Evolutionary conservation across 768 basidiomycete genomes (phyloP).

Genomic region (Pisolithus marmoratus): DNA sequence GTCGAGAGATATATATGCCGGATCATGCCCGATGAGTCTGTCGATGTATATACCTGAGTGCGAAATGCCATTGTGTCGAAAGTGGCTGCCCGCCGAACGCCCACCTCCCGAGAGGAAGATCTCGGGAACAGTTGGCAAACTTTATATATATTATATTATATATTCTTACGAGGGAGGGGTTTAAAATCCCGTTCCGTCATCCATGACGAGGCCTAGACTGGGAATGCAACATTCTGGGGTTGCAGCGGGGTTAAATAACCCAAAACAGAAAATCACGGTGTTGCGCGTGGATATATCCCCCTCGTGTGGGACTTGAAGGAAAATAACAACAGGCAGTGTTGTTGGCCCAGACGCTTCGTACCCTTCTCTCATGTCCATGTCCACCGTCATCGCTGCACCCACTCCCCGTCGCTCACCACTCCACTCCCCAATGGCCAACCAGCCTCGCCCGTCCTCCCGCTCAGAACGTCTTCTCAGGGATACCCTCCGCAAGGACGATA

Average conservation of each 20-base stretch:
- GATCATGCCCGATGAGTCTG: too few species aligned
- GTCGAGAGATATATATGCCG: too few species aligned
- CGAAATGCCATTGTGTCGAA: too few species aligned
- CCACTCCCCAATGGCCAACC: conserved; percentile 4
- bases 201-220: not conserved
- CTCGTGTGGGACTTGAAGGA: conserved; percentile 9
- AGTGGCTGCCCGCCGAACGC: too few species aligned
- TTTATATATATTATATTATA: too few species aligned
- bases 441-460: conserved; percentile 39
- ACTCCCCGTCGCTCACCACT: conserved; percentile 10
- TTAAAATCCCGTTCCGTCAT: not conserved
- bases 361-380: conserved; percentile 13
- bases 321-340: not conserved
- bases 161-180: too few species aligned
- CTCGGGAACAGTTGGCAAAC: too few species aligned
- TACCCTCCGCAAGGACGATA: conserved; percentile 46
- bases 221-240: not conserved
- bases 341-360: too few species aligned
- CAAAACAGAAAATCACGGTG: not conserved
- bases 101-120: too few species aligned
- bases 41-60: too few species aligned
- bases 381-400: conserved; percentile 9
- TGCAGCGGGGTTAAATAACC: not conserved
- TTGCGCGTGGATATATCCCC: not conserved
- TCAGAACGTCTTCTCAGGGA: conserved; percentile 54